Base-by-base conservation (phyloP, 2,329 filamentous ascomycete species). In the Aspergillus brasiliensis region DNA sequence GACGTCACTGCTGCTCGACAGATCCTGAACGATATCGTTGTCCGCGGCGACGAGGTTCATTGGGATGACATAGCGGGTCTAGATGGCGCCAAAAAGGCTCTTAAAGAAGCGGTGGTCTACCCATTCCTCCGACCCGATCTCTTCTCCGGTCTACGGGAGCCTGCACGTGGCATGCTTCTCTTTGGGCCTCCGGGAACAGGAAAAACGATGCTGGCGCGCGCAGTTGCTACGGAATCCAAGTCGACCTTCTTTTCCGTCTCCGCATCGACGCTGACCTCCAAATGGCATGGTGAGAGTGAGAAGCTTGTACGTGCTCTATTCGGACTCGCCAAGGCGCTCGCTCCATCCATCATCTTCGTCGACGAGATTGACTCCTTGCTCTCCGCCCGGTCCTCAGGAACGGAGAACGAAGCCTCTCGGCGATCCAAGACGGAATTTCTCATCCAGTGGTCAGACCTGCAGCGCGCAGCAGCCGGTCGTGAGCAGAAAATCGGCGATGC, bases 231-330 rank as follows among this genome's bases (percentile, higher is more conserved):
- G 0, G 95, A 99, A 75, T 96, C 91, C 1, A 90, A 88, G 69
- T 96, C 92, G 10, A 96, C 96, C 0, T 99, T 98, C 77, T 98
- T 99, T 78, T 96, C 93, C 13, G 97, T 99, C 58, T 97, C 92
- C 5, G 92, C 95, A 15, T 96, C 92, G 72, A 96, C 91, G 68
- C 79, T 99, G 65, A 98, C 94, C 1, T 96, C 91, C 71, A 99
- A 99, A 77, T 99, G 94, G 75, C 84, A 98, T 8, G 95, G 95
- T 47, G 95, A 99, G 73, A 96, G 91, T 0, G 95, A 99, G 77
- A 99, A 99, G 77, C 86, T 99, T 3, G 95, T 99, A 2, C 87
- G 92, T 37, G 95, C 95, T 3, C 81, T 99, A 0, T 99, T 99
- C 73, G 86, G 87, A 0, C 80, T 98, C n/a, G 93, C 95, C 5